Evolutionary conservation across 2,329 filamentous ascomycete species (phyloP).

Genomic region (Neofusicoccum sp.): DNA sequence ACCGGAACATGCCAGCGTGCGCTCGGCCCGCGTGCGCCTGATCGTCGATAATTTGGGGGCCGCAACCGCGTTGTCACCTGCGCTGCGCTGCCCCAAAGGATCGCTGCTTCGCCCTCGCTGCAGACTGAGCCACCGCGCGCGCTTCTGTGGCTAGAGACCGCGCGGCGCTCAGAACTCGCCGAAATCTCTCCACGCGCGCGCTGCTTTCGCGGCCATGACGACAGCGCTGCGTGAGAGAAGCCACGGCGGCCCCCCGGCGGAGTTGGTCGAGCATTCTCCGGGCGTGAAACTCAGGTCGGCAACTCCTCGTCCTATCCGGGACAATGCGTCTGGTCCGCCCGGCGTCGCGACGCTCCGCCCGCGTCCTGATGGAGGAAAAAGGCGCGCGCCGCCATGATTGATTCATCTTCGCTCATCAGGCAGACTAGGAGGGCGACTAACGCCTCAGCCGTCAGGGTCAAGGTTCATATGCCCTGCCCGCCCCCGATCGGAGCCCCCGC

Average conservation of each 20-base stretch:
- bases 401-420: neutral
- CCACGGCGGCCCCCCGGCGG: neutral
- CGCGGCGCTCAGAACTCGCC: neutral
- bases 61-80: slow-evolving; percentile 4
- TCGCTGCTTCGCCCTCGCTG: slow-evolving; percentile 3
- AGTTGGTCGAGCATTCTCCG: neutral
- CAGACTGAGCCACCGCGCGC: slow-evolving; percentile 2
- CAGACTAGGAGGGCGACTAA: neutral
- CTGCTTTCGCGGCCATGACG: neutral
- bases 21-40: slow-evolving; percentile 8
- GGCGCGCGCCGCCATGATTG: neutral
- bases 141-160: slow-evolving; percentile 4
- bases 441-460: slow-evolving; percentile 5
- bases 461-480: neutral
- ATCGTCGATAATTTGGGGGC: slow-evolving; percentile 10
- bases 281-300: neutral
- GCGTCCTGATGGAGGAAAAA: neutral
- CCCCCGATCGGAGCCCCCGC: neutral
- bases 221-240: neutral
- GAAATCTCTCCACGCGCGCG: slow-evolving; percentile 3
- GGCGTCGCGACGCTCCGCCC: neutral
- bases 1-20: slow-evolving; percentile 8
- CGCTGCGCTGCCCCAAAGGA: slow-evolving; percentile 12
- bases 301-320: neutral
- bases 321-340: neutral